phyloP scores from a whole-genome alignment of 805 yeast genomes.

The Nakazawaea wickerhamii region DNA sequence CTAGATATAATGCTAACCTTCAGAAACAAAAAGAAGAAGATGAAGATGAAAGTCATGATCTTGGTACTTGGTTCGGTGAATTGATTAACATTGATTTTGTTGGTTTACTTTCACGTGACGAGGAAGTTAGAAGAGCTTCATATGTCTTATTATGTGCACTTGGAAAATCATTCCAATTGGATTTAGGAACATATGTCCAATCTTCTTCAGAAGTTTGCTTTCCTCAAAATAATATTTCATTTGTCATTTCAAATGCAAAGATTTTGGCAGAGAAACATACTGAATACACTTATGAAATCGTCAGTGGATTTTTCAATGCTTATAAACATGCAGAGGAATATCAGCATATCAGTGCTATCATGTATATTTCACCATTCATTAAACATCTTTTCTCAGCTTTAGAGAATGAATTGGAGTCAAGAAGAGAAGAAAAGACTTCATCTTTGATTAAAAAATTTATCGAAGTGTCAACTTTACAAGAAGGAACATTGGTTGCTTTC shows the following conservation, averaged over 20 bases:
- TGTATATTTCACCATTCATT: conserved; percentile 70
- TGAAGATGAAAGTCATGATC: conserved; percentile 22
- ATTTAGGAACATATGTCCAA: conserved; percentile 51
- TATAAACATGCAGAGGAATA: conserved; percentile 34
- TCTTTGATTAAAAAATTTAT: conserved; percentile 60
- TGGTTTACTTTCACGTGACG: conserved; percentile 58
- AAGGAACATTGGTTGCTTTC: conserved; percentile 45
- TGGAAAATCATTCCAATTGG: conserved; percentile 52
- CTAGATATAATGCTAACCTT: conserved; percentile 21
- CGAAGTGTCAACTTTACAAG: conserved; percentile 46
- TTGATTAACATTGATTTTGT: conserved; percentile 60
- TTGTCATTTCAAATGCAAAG: conserved; percentile 50
- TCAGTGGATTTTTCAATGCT: conserved; percentile 45
- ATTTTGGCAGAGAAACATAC: conserved; percentile 56
- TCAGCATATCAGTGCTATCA: conserved; percentile 35
- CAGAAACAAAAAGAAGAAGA: conserved; percentile 7
- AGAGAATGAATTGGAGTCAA: conserved; percentile 34
- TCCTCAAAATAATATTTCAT: conserved; percentile 62
- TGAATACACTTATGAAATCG: conserved; percentile 51
- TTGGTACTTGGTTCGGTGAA: conserved; percentile 48
- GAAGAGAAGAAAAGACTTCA: conserved; percentile 40
- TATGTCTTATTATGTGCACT: conserved; percentile 58
- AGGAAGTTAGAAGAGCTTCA: conserved; percentile 56
- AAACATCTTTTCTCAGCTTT: conserved; percentile 57
- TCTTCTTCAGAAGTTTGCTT: conserved; percentile 57